Evolutionary conservation across 257 asterid species (phyloP), one percentile per base, ranked within the genome.

Genomic region (Scutellaria galericulata): DNA sequence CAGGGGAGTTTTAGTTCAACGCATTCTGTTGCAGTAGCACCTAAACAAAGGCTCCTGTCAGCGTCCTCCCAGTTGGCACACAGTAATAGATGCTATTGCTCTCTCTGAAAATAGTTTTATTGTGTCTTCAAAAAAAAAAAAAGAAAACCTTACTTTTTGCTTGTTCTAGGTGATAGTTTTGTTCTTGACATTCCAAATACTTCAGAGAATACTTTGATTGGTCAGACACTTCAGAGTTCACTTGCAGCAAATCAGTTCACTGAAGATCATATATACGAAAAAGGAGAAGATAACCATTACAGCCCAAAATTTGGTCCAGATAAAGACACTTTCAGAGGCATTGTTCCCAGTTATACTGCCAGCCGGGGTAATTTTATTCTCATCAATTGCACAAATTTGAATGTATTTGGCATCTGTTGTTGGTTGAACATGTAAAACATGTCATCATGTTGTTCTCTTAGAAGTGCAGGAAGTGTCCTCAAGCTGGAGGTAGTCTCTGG

Each of bases 401-500:
- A 52, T 48, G 50, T 66, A 67, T 39, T 70, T 73, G 74, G 58
- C 46, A 14, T 20, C 59, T 62, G 73, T 79, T 68, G 56, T 77
- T 70, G 70, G 78, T 80, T 40, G 79, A 77, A 54, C 79, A 68
- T 84, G 85, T 83, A 83, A 87, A 85, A 74, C 83, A 77, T 82
- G 83, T 82, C 85, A 88, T 91, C 95, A 86, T 84, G 78, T 71
- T 81, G 79, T 81, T 78, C 84, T 88, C 86, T 89, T 89, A 89
- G 96, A 91, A 86, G 89, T 94, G 97, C 97, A 94, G 99, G 95
- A 84, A 91, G 90, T 84, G 68, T 75, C 78, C 95, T 94, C 74
- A 71, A 62, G 85, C 87, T 94, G 88, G 99, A 94, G 88, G 97
- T 91, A 64, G 83, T 88, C 73, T 83, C 95, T 7, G 99, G 99